Base-by-base conservation (phyloP, 176 grass and related monocot genomes). In the Triticum timopheevii region DNA sequence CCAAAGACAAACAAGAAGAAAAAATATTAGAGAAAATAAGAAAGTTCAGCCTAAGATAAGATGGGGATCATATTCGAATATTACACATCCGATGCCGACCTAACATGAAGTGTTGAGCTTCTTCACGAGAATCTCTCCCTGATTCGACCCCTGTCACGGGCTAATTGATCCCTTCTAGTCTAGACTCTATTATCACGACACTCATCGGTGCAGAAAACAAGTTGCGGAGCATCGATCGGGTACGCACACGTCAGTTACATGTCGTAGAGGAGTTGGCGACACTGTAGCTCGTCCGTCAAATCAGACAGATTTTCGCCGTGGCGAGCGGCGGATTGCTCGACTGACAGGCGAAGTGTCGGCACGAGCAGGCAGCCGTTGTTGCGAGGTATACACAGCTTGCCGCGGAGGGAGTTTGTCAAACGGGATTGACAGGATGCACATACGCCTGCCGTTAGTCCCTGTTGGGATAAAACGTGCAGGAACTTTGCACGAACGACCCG, bases 301-400 rank as follows among this genome's bases (percentile, higher is more conserved):
- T 15, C 68, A 59, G 65, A 67, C 45, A 50, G 10, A 9, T 72
- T 34, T 77, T 65, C 27, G 15, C 23, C 20, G 4, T 36, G 69
- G 69, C 62, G 3, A 23, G 30, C 23, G 54, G 56, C 73, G 25
- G 31, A 83, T 58, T 45, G 35, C 17, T 31, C 61, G 84, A 75
- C 67, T 87, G 35, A 91, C 81, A 28, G 7, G 12, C 8, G 61
- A 73, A 91, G 76, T 76, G 76, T 87, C 81, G 85, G 76, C 85
- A 87, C 69, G 73, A 78, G 28, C 62, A 6, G 25, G 24, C 23
- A 36, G 68, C 17, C 25, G 4, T 4, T 24, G 71, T 34, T 13
- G 27, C 35, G 35, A 19, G 45, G 3, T 13, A 4, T 49, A 49
- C 34, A 62, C 4, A 69, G 45, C 44, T 36, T 25, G 50, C 35